Evolutionary conservation across 768 basidiomycete genomes (phyloP).

Genomic region (Filobasidium wieringae): DNA sequence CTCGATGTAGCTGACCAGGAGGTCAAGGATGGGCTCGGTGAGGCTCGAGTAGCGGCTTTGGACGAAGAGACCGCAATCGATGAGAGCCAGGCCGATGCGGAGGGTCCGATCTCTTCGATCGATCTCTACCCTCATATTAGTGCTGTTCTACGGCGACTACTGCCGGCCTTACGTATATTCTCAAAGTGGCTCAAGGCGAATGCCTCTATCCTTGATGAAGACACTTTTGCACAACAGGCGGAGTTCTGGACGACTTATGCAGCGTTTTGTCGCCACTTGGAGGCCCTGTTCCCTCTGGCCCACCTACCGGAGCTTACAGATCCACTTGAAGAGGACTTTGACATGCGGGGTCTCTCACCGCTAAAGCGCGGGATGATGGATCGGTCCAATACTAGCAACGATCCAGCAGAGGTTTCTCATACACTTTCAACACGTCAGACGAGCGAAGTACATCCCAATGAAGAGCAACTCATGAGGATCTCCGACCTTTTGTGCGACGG

Average conservation of each 20-base stretch:
- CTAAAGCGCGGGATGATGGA: conserved; percentile 51
- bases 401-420: background rate
- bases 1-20: conserved; percentile 56
- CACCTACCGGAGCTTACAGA: conserved; percentile 49
- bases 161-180: conserved; percentile 75
- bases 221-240: conserved; percentile 15
- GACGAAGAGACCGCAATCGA: conserved; percentile 11
- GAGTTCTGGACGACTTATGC: conserved; percentile 65
- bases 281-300: conserved; percentile 55
- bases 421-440: background rate
- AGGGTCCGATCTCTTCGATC: background rate
- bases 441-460: conserved; percentile 65
- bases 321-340: conserved; percentile 78
- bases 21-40: conserved; percentile 44
- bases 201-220: conserved; percentile 53
- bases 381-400: background rate
- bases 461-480: conserved; percentile 89
- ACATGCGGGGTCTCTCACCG: conserved; percentile 77
- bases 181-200: conserved; percentile 82
- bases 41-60: conserved; percentile 11
- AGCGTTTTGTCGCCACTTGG: conserved; percentile 54
- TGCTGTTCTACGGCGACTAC: conserved; percentile 67
- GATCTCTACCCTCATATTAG: conserved; percentile 46
- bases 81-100: background rate
- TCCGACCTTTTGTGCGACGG: conserved; percentile 70